Percentiles rank a stretch among this genome's conserved stretches.
phyloP scores from a whole-genome alignment of 2,329 filamentous ascomycete species.

The Beauveria sp. region DNA sequence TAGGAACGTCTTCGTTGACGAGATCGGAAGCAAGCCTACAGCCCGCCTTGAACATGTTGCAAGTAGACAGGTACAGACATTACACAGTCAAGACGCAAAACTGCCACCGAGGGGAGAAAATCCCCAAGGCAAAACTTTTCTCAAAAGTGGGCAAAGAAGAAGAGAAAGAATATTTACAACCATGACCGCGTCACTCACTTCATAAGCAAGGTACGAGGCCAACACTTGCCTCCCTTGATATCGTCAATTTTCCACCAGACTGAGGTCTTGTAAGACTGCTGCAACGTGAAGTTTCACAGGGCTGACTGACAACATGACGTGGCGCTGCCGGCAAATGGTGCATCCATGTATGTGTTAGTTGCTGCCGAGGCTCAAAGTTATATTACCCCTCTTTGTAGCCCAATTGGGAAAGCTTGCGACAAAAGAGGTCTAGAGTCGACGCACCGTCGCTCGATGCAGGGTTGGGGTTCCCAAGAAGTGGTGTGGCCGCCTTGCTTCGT shows the following conservation, averaged over 20 bases:
- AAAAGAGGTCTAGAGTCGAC: conserved; percentile 1
- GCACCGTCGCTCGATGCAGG: neutral
- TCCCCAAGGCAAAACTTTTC: too few species aligned
- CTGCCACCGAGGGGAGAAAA: too few species aligned
- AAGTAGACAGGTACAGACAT: too few species aligned
- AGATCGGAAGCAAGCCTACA: too few species aligned
- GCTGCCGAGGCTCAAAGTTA: neutral
- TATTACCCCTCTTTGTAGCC: neutral
- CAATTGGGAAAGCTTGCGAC: neutral
- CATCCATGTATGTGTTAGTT: neutral
- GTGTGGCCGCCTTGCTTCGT: neutral
- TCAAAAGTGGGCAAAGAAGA: neutral
- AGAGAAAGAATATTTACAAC: neutral
- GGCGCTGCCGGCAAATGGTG: neutral
- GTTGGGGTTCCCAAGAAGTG: neutral
- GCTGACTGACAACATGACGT: conserved; percentile 1
- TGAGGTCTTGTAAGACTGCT: neutral
- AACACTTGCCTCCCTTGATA: neutral
- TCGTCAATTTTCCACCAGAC: neutral
- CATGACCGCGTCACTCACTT: neutral
- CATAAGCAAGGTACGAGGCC: neutral
- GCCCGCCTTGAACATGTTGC: too few species aligned
- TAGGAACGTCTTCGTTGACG: too few species aligned
- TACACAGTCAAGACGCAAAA: too few species aligned
- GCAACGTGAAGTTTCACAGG: neutral